A percentile compares a stretch with the other conserved stretches of the same genome.
Conservation (phyloP, 441 rosid species). For the Daphne laureola region DNA sequence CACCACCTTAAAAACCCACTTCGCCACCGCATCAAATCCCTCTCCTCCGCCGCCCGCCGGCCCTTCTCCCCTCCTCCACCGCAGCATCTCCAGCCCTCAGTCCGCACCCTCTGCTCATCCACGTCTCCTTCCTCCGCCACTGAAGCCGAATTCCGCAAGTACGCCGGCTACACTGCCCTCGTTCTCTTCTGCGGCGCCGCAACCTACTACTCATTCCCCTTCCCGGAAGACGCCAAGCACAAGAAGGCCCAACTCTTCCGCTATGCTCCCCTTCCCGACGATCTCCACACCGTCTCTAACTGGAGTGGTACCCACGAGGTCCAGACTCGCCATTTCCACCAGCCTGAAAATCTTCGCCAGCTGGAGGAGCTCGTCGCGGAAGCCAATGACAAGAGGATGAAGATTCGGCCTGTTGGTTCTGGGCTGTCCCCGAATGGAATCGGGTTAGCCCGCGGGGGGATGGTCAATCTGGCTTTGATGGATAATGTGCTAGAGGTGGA, state of each 20-base stretch:
- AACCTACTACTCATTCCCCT: conserved; percentile 90
- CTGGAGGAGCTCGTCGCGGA: conserved; percentile 69
- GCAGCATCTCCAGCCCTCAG: conserved; percentile 15
- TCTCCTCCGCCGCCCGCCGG: conserved; percentile 13
- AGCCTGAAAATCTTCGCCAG: conserved; percentile 66
- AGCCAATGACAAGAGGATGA: conserved; percentile 41
- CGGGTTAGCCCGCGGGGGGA: conserved; percentile 77
- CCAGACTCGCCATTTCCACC: conserved; percentile 76
- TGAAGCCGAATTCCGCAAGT: conserved; percentile 63
- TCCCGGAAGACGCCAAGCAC: conserved; percentile 73
- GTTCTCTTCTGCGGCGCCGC: conserved; percentile 66
- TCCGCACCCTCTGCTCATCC: conserved; percentile 32
- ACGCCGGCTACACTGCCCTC: conserved; percentile 78
- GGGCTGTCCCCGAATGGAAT: conserved; percentile 91
- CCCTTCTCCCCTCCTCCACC: conserved; percentile 26
- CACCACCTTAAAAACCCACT: conserved; percentile 27
- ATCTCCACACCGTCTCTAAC: conserved; percentile 87
- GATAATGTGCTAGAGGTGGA: conserved; percentile 79
- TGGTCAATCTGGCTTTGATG: conserved; percentile 84
- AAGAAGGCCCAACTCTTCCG: conserved; percentile 89
- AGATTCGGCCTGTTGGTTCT: conserved; percentile 92
- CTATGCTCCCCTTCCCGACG: conserved; percentile 88
- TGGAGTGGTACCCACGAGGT: conserved; percentile 99
- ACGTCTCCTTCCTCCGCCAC: conserved; percentile 37
- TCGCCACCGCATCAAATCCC: conserved; percentile 14